These are phyloP conservation scores for Vachellia collinsii DNA, from an alignment of 306 rosid species.

Conservation along the genomic window DNA sequence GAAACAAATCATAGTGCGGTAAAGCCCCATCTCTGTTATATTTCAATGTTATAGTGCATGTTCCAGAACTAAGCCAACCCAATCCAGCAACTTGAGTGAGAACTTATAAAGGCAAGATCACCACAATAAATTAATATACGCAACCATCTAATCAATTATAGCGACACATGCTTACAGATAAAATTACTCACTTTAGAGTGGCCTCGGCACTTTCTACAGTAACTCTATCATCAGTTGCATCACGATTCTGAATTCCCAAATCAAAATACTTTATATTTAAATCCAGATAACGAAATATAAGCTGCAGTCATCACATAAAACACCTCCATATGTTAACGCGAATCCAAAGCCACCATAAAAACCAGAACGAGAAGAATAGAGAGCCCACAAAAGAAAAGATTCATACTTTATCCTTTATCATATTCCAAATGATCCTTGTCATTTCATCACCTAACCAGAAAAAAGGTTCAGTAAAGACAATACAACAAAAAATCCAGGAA, in stretches of 20 bases:
- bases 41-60: background rate
- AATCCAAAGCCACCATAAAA: conserved; percentile 8
- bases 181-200: conserved; percentile 70
- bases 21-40: background rate
- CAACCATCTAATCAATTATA: background rate
- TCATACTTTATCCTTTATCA: conserved; percentile 82
- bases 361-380: background rate
- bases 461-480: background rate
- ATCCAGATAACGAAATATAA: conserved; percentile 83
- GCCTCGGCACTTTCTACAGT: conserved; percentile 95
- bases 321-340: background rate
- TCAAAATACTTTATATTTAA: conserved; percentile 89
- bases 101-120: background rate
- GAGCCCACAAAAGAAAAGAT: background rate
- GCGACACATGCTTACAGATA: background rate
- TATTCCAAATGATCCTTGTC: conserved; percentile 89
- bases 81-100: background rate
- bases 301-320: conserved; percentile 59
- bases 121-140: background rate
- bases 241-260: conserved; percentile 84
- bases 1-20: background rate
- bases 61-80: background rate
- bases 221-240: conserved; percentile 85
- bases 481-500: background rate
- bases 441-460: conserved; percentile 80